Evolutionary conservation across 2,329 filamentous ascomycete species (phyloP), one percentile per base, ranked within the genome.

Genomic region (Monosporascus sp.): DNA sequence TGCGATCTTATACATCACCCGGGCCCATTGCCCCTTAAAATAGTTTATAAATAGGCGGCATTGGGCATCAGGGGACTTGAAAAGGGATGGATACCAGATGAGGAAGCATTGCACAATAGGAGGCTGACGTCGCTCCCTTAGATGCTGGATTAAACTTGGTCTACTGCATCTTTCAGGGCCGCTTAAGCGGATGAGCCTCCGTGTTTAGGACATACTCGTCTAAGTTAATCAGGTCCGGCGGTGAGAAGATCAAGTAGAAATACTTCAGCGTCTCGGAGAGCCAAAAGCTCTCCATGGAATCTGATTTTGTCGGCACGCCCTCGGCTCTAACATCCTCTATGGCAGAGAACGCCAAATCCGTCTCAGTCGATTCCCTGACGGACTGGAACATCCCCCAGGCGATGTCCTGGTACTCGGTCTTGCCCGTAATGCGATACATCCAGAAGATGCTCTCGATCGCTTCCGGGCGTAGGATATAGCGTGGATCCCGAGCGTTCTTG

Each of bases 341-440:
- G 0, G 74, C 71, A 7, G 77, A 72, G 50, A 77, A 73, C 2
- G 72, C 77, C 44, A 69, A 59, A 14, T 70, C 57, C 0, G 75
- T 78, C 44, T 65, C 60, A 1, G 77, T 78, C 6, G 69, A 64
- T 5, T 66, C 67, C 20, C 71, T 59, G 17, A 79, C 70, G 0
- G 72, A 65, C 53, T 68, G 61, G 56, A 75, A 79, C 77, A 79
- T 79, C 2, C 68, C 60, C 77, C 77, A 79, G 2, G 77, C 77
- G n/a, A 70, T 66, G n/a, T 78, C 74, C 55, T 73, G 74, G 58
- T 74, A 70, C 20, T 72, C 67, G 4, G 65, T 53, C 44, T 72
- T 65, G 3, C 73, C 77, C 0, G 76, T 79, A 38, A 77, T 68
- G 15, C 77, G 71, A 56, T 77, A 79, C 53, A 79, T 67, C 45